These are phyloP conservation scores for Mucor mucedo DNA, from an alignment of 371 early-diverging fungal species.

Conservation along the genomic window DNA sequence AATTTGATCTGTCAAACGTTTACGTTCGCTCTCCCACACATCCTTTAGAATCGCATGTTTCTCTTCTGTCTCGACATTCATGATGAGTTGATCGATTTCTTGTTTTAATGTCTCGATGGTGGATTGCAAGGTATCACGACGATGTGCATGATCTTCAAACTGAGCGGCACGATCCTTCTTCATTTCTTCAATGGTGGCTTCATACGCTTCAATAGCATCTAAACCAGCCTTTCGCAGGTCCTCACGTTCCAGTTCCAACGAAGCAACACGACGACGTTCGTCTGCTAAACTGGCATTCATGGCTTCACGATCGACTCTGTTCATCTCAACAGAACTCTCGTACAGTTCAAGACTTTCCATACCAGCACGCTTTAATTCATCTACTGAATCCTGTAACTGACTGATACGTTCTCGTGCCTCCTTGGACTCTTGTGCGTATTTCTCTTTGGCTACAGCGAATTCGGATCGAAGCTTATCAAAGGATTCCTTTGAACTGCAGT, in stretches of 20 bases:
- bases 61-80: slow-evolving; percentile 40
- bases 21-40: slow-evolving; percentile 63
- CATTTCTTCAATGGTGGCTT: slow-evolving; percentile 39
- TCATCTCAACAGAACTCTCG: slow-evolving; percentile 53
- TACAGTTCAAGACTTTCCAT: slow-evolving; percentile 63
- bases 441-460: slow-evolving; percentile 35
- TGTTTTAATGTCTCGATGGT: slow-evolving; percentile 55
- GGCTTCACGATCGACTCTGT: slow-evolving; percentile 56
- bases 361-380: slow-evolving; percentile 55
- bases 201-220: slow-evolving; percentile 34
- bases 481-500: slow-evolving; percentile 39
- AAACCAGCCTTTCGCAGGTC: slow-evolving; percentile 29
- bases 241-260: slow-evolving; percentile 25
- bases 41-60: slow-evolving; percentile 54
- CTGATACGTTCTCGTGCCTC: slow-evolving; percentile 35
- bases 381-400: slow-evolving; percentile 44
- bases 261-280: slow-evolving; percentile 40
- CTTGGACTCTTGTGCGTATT: slow-evolving; percentile 32
- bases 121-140: slow-evolving; percentile 41
- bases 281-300: slow-evolving; percentile 47
- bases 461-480: slow-evolving; percentile 47
- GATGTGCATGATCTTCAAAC: slow-evolving; percentile 25
- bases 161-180: slow-evolving; percentile 35
- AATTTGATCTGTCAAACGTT: slow-evolving; percentile 55
- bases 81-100: slow-evolving; percentile 53